Evolutionary conservation across 2,329 filamentous ascomycete species (phyloP), one percentile per base, ranked within the genome.

Genomic region (Metarhizium robertsii): DNA sequence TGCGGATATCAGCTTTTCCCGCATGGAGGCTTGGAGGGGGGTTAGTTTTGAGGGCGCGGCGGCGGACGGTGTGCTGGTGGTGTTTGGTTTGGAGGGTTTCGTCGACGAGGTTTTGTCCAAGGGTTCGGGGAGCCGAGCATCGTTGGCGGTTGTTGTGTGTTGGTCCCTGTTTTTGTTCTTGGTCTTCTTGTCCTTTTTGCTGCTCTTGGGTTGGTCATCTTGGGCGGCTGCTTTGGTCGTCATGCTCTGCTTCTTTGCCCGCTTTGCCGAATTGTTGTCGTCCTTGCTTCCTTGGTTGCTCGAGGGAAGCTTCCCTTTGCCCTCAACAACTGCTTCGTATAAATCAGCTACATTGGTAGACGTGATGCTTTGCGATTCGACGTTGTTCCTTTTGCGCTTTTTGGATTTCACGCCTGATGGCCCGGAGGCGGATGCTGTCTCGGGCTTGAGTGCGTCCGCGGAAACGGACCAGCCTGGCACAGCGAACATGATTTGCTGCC

Each of bases 401-500:
- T 79, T 85, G 61, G 77, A 75, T 64, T 78, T 81, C 61, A 73
- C 66, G 57, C 73, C 65, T 2, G 71, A 64, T 25, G 66, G 62
- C 29, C 66, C 68, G 36, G 64, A 63, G 50, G 64, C 65, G 8
- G 69, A 58, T 11, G 61, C 57, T 58, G 75, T 79, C 71, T 96
- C 90, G 34, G 83, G 72, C 71, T 90, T 90, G 60, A 95, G 81
- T 53, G 75, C 75, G 61, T 84, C 81, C 59, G 86, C 80, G 55
- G 89, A 83, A 40, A 96, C 79, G 43, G 90, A 90, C 92, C 92
- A 96, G 62, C 94, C 94, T 65, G 89, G 88, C 34, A 97, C 92
- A 10, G 91, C 86, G 71, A 97, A 97, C 92, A 97, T 92, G 6
- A 55, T 50, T 61, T 53, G 53, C 45, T 48, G 46, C 30, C 40